phyloP scores from a whole-genome alignment of 768 basidiomycete genomes.

The Mycena latifolia region DNA sequence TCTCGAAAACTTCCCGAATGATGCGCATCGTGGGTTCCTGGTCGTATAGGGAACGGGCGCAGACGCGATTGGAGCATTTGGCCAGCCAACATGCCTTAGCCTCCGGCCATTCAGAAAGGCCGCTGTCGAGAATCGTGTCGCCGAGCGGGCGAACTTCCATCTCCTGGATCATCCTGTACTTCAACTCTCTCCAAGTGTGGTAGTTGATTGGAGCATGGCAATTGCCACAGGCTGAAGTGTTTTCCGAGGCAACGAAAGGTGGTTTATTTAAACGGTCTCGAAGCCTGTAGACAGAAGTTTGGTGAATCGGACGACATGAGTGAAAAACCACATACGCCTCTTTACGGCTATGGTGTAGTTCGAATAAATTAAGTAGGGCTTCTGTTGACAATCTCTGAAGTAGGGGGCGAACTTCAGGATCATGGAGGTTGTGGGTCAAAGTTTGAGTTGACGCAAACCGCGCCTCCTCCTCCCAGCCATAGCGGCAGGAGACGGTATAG shows the following conservation, averaged over 20 bases:
- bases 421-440: slow-evolving; percentile 65
- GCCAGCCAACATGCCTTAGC: slow-evolving; percentile 74
- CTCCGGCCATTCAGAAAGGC: slow-evolving; percentile 67
- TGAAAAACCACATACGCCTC: slow-evolving; percentile 49
- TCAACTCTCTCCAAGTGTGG: slow-evolving; percentile 75
- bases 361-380: slow-evolving; percentile 66
- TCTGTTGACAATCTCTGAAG: slow-evolving; percentile 62
- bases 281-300: slow-evolving; percentile 44
- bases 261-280: slow-evolving; percentile 63
- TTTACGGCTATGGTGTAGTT: slow-evolving; percentile 65
- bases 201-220: slow-evolving; percentile 66
- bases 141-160: slow-evolving; percentile 71
- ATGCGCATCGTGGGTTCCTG: slow-evolving; percentile 55
- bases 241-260: slow-evolving; percentile 62
- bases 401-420: slow-evolving; percentile 55
- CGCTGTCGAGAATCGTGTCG: slow-evolving; percentile 64
- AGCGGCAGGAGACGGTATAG: slow-evolving; percentile 67
- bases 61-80: slow-evolving; percentile 59
- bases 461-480: slow-evolving; percentile 70
- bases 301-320: not conserved
- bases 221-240: slow-evolving; percentile 60
- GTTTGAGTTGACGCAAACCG: slow-evolving; percentile 67
- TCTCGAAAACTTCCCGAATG: no score
- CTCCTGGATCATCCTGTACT: slow-evolving; percentile 58
- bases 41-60: slow-evolving; percentile 62